Evolutionary conservation across 129 eudicot genomes (phyloP).

Genomic region (Tagetes patula): DNA sequence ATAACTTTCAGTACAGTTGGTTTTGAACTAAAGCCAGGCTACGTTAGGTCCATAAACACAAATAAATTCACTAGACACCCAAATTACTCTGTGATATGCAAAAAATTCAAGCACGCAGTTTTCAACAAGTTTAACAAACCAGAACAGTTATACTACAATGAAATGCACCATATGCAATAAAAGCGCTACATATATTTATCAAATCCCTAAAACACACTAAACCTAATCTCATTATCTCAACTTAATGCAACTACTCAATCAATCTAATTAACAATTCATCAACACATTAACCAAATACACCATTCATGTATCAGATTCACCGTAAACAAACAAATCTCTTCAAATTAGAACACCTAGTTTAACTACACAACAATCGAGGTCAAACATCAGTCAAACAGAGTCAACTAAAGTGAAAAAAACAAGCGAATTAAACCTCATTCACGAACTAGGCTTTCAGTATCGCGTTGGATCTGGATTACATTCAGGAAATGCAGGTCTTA

Average conservation of each 20-base stretch:
- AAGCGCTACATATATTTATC: neutral
- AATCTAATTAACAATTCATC: conserved; percentile 7
- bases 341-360: neutral
- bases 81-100: neutral
- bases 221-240: conserved; percentile 13
- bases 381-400: conserved; percentile 12
- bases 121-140: conserved; percentile 7
- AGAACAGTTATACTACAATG: conserved; percentile 15
- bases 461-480: conserved; percentile 23
- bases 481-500: conserved; percentile 24
- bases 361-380: conserved; percentile 14
- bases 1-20: neutral
- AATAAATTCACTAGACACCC: neutral
- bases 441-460: neutral
- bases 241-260: conserved; percentile 34
- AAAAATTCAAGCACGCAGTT: neutral
- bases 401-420: neutral
- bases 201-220: conserved; percentile 27
- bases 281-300: neutral
- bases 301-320: conserved; percentile 9
- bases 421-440: neutral
- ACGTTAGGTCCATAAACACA: conserved; percentile 19
- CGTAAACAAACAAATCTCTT: neutral
- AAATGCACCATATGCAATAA: conserved; percentile 16
- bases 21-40: neutral